Base-by-base conservation (phyloP, 805 yeast species). In the Ogataea pini region DNA sequence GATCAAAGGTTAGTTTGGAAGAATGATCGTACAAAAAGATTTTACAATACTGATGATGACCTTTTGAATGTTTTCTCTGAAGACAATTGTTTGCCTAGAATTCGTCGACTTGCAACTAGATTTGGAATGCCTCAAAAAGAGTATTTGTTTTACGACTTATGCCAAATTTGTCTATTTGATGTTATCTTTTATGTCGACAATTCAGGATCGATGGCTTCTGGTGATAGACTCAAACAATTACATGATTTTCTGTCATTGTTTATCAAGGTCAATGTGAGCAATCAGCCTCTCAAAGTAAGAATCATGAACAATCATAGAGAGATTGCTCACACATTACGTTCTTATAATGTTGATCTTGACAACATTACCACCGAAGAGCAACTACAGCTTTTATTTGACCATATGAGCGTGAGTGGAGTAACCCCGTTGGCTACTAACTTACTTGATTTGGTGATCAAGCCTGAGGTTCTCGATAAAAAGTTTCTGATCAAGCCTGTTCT, bases 221-320 rank as follows among this genome's bases (percentile, higher is more conserved):
- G 58, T 20, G 49, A 44, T 13, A 51, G 62, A 42, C 47, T 56
- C 19, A 44, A 47, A 14, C 63, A 59, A 40, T 40, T 59, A 18
- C 48, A 52, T 17, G 50, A 49, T 37, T 59, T 59, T 20, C 43
- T 59, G 12, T 37, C 25, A 5, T 44, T 59, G 16, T 58, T 59
- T 38, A 34, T 59, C 33, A 41, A 50, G 16, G 51, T 55, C 9
- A 59, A 59, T 39, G 60, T 59, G 33, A 53, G 58, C 37, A 44
- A 40, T 14, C 55, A 56, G 31, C 62, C 63, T 7, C 32, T 59
- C 22, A 56, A 48, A 34, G 32, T 59, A 9, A 43, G 53, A 36
- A 55, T 59, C 25, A 58, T 59, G 60, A 58, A 58, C 48, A 48
- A 59, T 20, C 60, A 59, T 39, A n/a, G 34, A 3, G 48, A 52